Base-by-base conservation (phyloP, 371 early-diverging fungal genomes). In the Fennellomyces sp. region DNA sequence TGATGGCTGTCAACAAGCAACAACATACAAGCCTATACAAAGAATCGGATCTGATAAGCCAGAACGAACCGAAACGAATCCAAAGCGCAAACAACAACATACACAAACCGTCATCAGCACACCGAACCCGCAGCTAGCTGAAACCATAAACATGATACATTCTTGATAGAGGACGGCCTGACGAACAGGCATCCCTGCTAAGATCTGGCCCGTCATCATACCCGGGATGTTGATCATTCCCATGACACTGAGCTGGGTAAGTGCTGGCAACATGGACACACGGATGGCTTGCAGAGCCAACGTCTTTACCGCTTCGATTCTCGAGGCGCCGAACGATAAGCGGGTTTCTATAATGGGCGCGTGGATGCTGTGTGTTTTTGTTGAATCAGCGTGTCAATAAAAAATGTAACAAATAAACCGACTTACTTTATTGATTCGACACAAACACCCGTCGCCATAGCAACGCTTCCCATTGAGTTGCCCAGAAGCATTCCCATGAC, bases 181-280 rank as follows among this genome's bases (percentile, higher is more conserved):
- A 64, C 84, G 82, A 28, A 93, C 88, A 17, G 86, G 78, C 0
- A 90, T 89, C 8, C 96, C 96, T 26, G 91, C 93, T 31, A 94
- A 75, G 51, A 94, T 88, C 66, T 93, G 94, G 57, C 96, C 96
- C 0, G 92, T 93, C 94, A 95, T 94, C 81, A 92, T 86, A 3
- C 93, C 95, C 0, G 95, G 95, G 38, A 95, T 94, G 31, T 48
- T 56, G 51, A 95, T 91, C 58, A 95, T 70, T 0, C 95, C 96
- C 56, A 91, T 91, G 36, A 93, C 87, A 30, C 89, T 81, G 91
- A 95, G 93, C 21, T 84, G 81, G 65, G 93, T 94, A 51, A 96
- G 83, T 0, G 88, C 87, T 2, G 96, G 96, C 53, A 94, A 58
- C 78, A 94, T 80, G 23, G 94, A 93, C 4, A 84, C 64, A 26